Conservation (phyloP, 805 yeast genomes). For the Myxozyma vanderwaltii region DNA sequence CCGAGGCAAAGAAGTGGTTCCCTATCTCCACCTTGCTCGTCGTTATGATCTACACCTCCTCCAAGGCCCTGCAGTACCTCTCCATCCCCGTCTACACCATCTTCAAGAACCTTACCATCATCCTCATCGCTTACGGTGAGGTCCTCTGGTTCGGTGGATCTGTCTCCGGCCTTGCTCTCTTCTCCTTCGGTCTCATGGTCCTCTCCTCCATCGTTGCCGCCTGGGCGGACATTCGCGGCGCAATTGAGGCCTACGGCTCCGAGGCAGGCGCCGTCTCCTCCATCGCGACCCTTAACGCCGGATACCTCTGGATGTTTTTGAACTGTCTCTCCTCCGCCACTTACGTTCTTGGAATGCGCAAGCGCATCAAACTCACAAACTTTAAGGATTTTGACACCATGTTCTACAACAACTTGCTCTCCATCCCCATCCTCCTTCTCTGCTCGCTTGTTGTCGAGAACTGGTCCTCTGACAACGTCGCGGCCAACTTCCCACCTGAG, state of each 20-base stretch:
- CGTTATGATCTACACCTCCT: constrained; percentile 91
- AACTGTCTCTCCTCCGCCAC: constrained; percentile 95
- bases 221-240: constrained; percentile 68
- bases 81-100: constrained; percentile 96
- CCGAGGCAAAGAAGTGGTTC: constrained; percentile 86
- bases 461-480: constrained; percentile 84
- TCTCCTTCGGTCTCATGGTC: constrained; percentile 89
- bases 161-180: constrained; percentile 85
- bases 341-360: constrained; percentile 92
- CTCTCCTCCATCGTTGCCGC: constrained; percentile 95
- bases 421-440: constrained; percentile 82
- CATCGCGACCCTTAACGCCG: constrained; percentile 52
- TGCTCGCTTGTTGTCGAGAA: constrained; percentile 82
- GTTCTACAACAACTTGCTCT: constrained; percentile 94
- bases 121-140: constrained; percentile 96
- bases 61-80: constrained; percentile 89
- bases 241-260: constrained; percentile 46
- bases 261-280: constrained; percentile 40
- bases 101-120: constrained; percentile 95
- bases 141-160: constrained; percentile 94
- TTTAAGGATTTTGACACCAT: constrained; percentile 72
- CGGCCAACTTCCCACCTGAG: constrained; percentile 74
- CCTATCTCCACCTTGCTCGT: constrained; percentile 91
- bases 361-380: constrained; percentile 94
- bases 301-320: constrained; percentile 95